Base-by-base conservation (phyloP, 1,139 yeast genomes). In the Nematodospora anomalae region DNA sequence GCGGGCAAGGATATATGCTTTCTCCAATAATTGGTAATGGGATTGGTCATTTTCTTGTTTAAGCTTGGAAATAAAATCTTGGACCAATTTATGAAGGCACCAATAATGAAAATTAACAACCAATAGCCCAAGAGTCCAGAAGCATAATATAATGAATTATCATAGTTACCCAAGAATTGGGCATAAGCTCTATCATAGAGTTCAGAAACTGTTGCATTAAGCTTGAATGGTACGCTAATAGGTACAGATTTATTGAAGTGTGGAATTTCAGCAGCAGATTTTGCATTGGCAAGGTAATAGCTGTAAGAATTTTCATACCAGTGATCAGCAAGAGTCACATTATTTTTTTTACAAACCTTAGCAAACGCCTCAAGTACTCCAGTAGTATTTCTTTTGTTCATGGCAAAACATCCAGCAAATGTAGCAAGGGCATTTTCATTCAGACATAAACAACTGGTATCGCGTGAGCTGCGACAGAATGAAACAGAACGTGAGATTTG, bases 41-140 rank as follows among this genome's bases (percentile, higher is more conserved):
- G 54, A 1, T 60, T 60, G 2, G 60, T 54, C n/a, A 52, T 47
- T 13, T 37, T 41, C 20, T 50, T 52, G 14, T 49, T 43, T 6
- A 55, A 31, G 1, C 49, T 41, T 1, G 71, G 72, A 25, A 53
- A 50, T 21, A 64, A 40, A 4, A 49, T 18, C 33, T 51, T 55
- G 14, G 60, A 47, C 76, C 77, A 70, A 49, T 78, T 73, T 34
- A 60, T 51, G 10, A 70, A 26, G 2, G 64, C 61, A 4, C 71
- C 69, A 18, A 67, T 18, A 2, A 76, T 16, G 41, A 76, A 49
- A 6, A 78, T 58, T 2, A 69, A 36, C 1, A 61, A 67, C 79
- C 81, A 76, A 47, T 65, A 77, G 0, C 73, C 75, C 18, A 76
- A 43, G 15, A 68, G 38, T 2, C 69, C 79, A 16, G 67, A 54